Conservation (phyloP, 2,329 filamentous ascomycete species). For the Paraphaeosphaeria sporulosa region DNA sequence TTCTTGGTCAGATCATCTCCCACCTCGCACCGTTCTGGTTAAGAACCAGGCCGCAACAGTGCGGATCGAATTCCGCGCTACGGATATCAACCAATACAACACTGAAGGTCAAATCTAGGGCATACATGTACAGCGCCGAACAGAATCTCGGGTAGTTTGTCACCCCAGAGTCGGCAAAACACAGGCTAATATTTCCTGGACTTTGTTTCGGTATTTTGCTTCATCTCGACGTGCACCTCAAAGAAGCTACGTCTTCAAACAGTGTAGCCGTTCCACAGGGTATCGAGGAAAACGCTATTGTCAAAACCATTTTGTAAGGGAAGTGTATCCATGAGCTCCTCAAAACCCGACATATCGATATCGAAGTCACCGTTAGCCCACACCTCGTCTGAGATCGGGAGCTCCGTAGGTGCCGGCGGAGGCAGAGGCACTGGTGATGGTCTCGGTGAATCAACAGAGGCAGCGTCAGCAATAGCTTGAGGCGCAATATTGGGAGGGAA, state of each 20-base stretch:
- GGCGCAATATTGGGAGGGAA: slow-evolving; percentile 22
- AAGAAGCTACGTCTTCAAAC: background rate
- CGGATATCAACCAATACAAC: background rate
- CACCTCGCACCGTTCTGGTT: background rate
- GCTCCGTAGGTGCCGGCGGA: slow-evolving; percentile 5
- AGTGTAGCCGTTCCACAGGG: slow-evolving; percentile 11
- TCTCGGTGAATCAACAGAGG: slow-evolving; percentile 7
- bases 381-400: slow-evolving; percentile 22
- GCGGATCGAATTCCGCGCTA: background rate
- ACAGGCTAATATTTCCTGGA: no score
- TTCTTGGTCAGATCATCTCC: background rate
- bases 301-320: slow-evolving; percentile 32
- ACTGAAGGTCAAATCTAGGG: background rate
- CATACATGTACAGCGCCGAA: background rate
- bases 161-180: no score
- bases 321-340: slow-evolving; percentile 35
- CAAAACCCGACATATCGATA: slow-evolving; percentile 35
- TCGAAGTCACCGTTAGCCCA: slow-evolving; percentile 30
- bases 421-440: background rate
- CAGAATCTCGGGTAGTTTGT: no score
- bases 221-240: background rate
- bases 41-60: background rate
- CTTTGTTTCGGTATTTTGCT: no score
- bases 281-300: slow-evolving; percentile 34
- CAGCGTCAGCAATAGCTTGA: slow-evolving; percentile 18